Percentiles rank a stretch among this genome's conserved stretches.
These are phyloP conservation scores for Emergomyces africanus DNA, from an alignment of 2,329 filamentous ascomycete species.

Conservation along the genomic window DNA sequence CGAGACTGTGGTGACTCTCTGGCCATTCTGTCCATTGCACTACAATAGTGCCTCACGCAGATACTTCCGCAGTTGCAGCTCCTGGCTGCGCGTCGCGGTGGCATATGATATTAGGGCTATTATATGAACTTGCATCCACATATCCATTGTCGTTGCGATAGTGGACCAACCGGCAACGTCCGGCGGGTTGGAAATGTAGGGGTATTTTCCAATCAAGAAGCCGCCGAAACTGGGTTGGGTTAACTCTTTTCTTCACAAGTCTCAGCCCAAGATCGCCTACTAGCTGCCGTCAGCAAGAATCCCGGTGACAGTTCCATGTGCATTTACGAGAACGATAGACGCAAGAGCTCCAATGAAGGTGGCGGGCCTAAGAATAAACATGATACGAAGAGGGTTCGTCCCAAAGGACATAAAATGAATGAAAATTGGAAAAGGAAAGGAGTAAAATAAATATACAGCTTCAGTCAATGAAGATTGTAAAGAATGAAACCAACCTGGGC, in stretches of 20 bases:
- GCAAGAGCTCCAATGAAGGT: constrained; percentile 10
- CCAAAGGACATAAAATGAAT: not conserved
- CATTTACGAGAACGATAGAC: constrained; percentile 25
- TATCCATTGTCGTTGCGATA: constrained; percentile 41
- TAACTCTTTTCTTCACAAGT: not conserved
- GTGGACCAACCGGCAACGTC: constrained; percentile 43
- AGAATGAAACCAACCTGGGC: not conserved
- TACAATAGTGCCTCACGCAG: constrained; percentile 45
- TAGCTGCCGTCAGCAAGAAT: constrained; percentile 24
- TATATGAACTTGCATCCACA: constrained; percentile 37
- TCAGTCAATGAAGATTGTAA: constrained; percentile 5
- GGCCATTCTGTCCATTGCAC: constrained; percentile 56
- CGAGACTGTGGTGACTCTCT: constrained; percentile 49
- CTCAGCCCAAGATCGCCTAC: constrained; percentile 10
- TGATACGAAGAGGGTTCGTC: not conserved
- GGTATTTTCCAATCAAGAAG: constrained; percentile 26
- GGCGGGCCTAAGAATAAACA: not conserved
- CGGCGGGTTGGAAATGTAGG: constrained; percentile 25
- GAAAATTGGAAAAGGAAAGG: not conserved
- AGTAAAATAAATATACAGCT: not conserved
- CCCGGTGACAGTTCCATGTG: constrained; percentile 27
- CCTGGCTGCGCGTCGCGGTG: constrained; percentile 38
- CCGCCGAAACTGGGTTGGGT: constrained; percentile 26
- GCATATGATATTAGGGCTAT: constrained; percentile 45
- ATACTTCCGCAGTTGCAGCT: constrained; percentile 40